These are phyloP conservation scores for Aspergillus sp. DNA, from an alignment of 2,329 filamentous ascomycete species.

Conservation along the genomic window DNA sequence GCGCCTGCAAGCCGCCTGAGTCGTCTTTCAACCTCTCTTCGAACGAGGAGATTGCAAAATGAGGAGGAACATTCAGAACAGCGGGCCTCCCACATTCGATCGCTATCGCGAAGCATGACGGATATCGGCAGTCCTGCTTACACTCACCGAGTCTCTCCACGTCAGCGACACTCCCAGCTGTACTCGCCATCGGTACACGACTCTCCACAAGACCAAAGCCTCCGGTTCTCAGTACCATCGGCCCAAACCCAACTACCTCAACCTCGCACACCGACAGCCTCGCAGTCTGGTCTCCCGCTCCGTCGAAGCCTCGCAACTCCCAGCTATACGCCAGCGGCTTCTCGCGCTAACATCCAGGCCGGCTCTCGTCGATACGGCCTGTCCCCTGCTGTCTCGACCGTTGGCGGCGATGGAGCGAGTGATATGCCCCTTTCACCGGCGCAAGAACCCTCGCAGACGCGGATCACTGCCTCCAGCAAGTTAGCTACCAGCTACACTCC, in stretches of 20 bases:
- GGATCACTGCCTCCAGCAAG: conserved; percentile 34
- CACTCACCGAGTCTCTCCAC: conserved; percentile 27
- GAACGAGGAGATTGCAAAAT: conserved; percentile 34
- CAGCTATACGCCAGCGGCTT: conserved; percentile 34
- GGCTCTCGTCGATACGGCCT: conserved; percentile 41
- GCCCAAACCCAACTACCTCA: conserved; percentile 24
- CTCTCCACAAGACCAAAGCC: conserved; percentile 22
- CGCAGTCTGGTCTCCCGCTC: conserved; percentile 36
- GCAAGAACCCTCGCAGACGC: conserved; percentile 28
- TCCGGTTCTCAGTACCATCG: conserved; percentile 21
- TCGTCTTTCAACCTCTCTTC: conserved; percentile 40
- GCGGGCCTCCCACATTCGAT: conserved; percentile 31
- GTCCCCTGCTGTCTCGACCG: conserved; percentile 19
- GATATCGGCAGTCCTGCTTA: conserved; percentile 35
- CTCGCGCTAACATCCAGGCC: conserved; percentile 40
- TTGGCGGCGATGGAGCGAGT: conserved; percentile 11
- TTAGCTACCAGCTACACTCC: conserved; percentile 38
- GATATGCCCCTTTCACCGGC: conserved; percentile 22
- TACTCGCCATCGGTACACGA: conserved; percentile 26
- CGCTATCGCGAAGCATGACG: conserved; percentile 44
- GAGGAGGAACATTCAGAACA: conserved; percentile 37
- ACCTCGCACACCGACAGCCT: conserved; percentile 30
- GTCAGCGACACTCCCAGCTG: conserved; percentile 34
- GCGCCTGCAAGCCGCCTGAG: conserved; percentile 38
- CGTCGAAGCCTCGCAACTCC: conserved; percentile 38